Evolutionary conservation across 768 basidiomycete genomes (phyloP).

Genomic region (Pulveroboletus sp.): DNA sequence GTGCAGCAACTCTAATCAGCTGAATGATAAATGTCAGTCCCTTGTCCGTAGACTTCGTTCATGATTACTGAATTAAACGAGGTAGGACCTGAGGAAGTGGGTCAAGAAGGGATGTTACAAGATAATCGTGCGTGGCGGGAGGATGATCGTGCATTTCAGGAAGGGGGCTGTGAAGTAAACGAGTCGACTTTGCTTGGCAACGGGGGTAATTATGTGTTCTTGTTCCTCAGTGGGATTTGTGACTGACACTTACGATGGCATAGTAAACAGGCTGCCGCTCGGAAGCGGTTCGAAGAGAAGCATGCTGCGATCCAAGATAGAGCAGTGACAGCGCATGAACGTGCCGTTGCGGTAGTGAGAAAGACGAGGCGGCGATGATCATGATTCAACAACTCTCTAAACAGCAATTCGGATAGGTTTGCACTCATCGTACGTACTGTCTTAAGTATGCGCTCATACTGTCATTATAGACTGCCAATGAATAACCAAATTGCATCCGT

Average conservation of each 20-base stretch:
- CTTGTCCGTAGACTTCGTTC: too few relatives aligned
- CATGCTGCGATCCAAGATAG: constrained; percentile 36
- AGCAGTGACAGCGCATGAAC: constrained; percentile 50
- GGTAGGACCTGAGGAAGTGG: constrained; percentile 73
- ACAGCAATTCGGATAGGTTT: constrained; percentile 50
- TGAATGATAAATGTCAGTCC: too few relatives aligned
- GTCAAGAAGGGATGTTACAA: constrained; percentile 81
- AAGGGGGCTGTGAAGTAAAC: constrained; percentile 67
- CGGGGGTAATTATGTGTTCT: constrained; percentile 55
- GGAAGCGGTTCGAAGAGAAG: constrained; percentile 56
- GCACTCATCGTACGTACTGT: constrained; percentile 2
- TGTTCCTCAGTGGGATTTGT: background rate
- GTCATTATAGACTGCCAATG: background rate
- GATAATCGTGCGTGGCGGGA: constrained; percentile 74
- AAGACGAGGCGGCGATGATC: constrained; percentile 93
- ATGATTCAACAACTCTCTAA: constrained; percentile 95
- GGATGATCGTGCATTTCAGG: constrained; percentile 63
- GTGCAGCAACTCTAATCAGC: too few relatives aligned
- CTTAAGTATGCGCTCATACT: background rate
- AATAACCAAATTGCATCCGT: background rate
- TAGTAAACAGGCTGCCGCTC: constrained; percentile 72
- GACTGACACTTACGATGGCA: constrained; percentile 37
- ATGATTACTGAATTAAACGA: too few relatives aligned
- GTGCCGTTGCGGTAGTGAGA: constrained; percentile 59
- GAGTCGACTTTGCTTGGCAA: constrained; percentile 80